A percentile compares a stretch with the other conserved stretches of the same genome.
phyloP scores from a whole-genome alignment of 2,329 filamentous ascomycete species.

The Penicillium janthinellum region DNA sequence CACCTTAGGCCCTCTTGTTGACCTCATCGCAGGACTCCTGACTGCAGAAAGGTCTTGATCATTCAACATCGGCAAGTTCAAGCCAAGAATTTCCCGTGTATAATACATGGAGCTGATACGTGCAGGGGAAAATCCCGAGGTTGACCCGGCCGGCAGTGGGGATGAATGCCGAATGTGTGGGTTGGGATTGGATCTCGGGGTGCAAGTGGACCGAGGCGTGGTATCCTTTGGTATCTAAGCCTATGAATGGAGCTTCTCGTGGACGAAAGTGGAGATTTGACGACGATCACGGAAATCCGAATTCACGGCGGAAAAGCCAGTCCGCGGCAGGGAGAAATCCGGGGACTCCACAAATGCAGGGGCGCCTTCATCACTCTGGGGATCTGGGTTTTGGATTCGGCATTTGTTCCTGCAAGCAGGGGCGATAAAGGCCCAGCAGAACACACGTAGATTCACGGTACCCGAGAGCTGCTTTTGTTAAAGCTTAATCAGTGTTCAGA shows the following conservation, averaged over 20 bases:
- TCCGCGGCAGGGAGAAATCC: slow-evolving; percentile 2
- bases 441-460: too few relatives aligned
- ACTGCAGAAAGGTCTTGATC: neutral
- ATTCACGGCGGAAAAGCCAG: neutral
- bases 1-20: neutral
- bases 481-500: neutral
- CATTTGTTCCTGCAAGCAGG: slow-evolving; percentile 5
- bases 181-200: neutral
- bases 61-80: slow-evolving; percentile 9
- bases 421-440: neutral
- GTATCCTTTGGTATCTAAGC: neutral
- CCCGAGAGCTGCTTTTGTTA: too few relatives aligned
- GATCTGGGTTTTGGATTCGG: slow-evolving; percentile 15
- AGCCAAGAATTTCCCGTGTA: slow-evolving; percentile 4
- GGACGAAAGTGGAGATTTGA: neutral
- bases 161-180: neutral
- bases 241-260: neutral
- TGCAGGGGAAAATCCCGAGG: slow-evolving; percentile 6
- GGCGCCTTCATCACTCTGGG: neutral
- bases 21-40: neutral
- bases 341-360: slow-evolving; percentile 23
- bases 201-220: neutral
- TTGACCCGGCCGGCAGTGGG: slow-evolving; percentile 6
- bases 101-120: neutral
- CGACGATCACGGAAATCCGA: neutral